A percentile compares a stretch with the other conserved stretches of the same genome.
phyloP scores from a whole-genome alignment of 2,329 filamentous ascomycete genomes.

The Diplodia seriata region DNA sequence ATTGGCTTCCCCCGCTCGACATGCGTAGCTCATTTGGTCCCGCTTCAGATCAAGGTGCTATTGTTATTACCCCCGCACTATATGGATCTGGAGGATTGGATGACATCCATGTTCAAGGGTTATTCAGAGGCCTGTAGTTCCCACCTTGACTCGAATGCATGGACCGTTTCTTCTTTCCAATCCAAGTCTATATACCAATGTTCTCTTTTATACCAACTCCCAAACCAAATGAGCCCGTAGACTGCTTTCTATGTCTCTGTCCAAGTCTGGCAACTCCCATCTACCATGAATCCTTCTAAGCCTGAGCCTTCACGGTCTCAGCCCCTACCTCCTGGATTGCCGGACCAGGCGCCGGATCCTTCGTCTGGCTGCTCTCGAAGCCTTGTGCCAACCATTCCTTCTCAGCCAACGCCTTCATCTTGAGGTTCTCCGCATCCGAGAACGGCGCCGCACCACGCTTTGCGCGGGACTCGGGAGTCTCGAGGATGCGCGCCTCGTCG shows the following conservation, averaged over 20 bases:
- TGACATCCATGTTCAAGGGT: not conserved
- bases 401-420: slow-evolving; percentile 25
- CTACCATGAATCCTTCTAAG: not conserved
- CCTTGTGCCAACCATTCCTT: slow-evolving; percentile 2
- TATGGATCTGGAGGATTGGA: not conserved
- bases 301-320: slow-evolving; percentile 10
- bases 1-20: too few relatives aligned
- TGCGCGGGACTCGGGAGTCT: slow-evolving; percentile 43
- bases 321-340: slow-evolving; percentile 16
- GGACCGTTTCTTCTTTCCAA: not conserved
- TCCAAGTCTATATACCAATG: not conserved
- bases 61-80: too few relatives aligned
- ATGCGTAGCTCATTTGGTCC: too few relatives aligned
- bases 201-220: not conserved
- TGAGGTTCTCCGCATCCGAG: slow-evolving; percentile 29
- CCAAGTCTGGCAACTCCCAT: not conserved
- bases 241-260: not conserved
- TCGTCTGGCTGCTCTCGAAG: not conserved
- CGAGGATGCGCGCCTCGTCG: slow-evolving; percentile 42
- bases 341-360: slow-evolving; percentile 18
- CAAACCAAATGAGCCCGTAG: not conserved
- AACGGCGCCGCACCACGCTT: slow-evolving; percentile 31
- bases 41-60: too few relatives aligned
- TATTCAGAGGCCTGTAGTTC: not conserved
- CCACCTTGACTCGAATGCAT: not conserved